A percentile compares a stretch with the other conserved stretches of the same genome.
Evolutionary conservation across 306 rosid genomes (phyloP).

Genomic region (Vachellia pachyceras): DNA sequence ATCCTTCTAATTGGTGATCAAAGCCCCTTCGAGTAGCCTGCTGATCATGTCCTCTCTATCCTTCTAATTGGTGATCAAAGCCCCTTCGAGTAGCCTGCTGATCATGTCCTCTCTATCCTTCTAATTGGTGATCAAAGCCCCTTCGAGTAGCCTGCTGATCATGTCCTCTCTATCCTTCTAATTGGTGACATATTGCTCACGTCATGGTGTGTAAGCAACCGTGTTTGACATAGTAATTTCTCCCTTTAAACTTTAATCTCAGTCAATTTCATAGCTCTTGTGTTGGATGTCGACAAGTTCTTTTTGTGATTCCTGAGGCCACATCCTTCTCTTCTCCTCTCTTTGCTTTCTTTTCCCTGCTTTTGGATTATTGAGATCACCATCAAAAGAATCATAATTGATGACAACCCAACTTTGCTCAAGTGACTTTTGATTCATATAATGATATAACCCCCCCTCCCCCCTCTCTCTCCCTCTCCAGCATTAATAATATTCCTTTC

Average conservation of each 20-base stretch:
- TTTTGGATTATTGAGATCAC: conserved; percentile 61
- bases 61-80: no score
- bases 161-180: conserved; percentile 23
- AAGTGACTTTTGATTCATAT: conserved; percentile 70
- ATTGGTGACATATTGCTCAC: conserved; percentile 59
- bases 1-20: no score
- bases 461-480: no score
- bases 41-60: no score
- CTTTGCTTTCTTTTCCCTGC: conserved; percentile 47
- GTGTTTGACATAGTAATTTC: conserved; percentile 5
- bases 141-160: neutral
- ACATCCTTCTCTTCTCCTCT: conserved; percentile 74
- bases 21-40: no score
- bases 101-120: no score
- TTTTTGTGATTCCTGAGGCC: conserved; percentile 84
- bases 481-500: conserved; percentile 72
- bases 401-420: conserved; percentile 55
- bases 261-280: conserved; percentile 49
- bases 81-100: no score
- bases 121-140: no score
- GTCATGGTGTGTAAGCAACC: conserved; percentile 46
- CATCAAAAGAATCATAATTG: conserved; percentile 65
- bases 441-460: conserved; percentile 14
- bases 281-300: conserved; percentile 70
- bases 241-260: conserved; percentile 29